phyloP scores from a whole-genome alignment of 495 filamentous ascomycete species.

The Tuber umbilicatum region DNA sequence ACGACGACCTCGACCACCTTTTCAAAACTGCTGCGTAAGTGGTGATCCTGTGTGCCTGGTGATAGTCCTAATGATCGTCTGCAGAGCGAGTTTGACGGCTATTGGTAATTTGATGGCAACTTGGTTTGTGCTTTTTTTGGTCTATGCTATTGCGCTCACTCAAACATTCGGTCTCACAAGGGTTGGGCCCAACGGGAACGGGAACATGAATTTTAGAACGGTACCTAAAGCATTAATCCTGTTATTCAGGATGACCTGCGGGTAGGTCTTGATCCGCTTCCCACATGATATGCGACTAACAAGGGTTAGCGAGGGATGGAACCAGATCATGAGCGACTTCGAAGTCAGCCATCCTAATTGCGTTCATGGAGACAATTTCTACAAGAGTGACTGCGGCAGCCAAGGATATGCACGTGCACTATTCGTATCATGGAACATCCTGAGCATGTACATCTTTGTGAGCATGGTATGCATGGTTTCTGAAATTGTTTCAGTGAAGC shows the following conservation, averaged over 20 bases:
- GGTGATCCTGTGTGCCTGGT: background rate
- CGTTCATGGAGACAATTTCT: conserved; percentile 59
- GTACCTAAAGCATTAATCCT: conserved; percentile 90
- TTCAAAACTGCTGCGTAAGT: conserved; percentile 87
- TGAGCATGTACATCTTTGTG: conserved; percentile 99
- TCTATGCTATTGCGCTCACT: conserved; percentile 92
- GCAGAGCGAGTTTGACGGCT: conserved; percentile 68
- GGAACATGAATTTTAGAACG: conserved; percentile 86
- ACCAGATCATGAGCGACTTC: conserved; percentile 92
- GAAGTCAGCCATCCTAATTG: conserved; percentile 74
- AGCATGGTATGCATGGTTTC: conserved; percentile 52
- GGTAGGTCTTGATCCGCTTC: conserved; percentile 41
- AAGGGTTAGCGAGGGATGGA: conserved; percentile 69
- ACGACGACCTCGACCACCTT: conserved; percentile 94
- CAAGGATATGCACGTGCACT: conserved; percentile 74
- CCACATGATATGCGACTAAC: conserved; percentile 1
- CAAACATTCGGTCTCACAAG: conserved; percentile 94
- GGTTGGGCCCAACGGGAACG: conserved; percentile 64
- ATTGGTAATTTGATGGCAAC: conserved; percentile 92
- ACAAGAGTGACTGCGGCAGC: conserved; percentile 89
- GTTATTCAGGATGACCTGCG: conserved; percentile 83
- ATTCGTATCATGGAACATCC: conserved; percentile 96
- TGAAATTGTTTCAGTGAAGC: background rate
- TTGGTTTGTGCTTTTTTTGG: conserved; percentile 93
- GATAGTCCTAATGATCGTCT: conserved; percentile 12